phyloP scores from a whole-genome alignment of 1,284 basidiomycete genomes.

The Apiotrichum veenhuisii region DNA sequence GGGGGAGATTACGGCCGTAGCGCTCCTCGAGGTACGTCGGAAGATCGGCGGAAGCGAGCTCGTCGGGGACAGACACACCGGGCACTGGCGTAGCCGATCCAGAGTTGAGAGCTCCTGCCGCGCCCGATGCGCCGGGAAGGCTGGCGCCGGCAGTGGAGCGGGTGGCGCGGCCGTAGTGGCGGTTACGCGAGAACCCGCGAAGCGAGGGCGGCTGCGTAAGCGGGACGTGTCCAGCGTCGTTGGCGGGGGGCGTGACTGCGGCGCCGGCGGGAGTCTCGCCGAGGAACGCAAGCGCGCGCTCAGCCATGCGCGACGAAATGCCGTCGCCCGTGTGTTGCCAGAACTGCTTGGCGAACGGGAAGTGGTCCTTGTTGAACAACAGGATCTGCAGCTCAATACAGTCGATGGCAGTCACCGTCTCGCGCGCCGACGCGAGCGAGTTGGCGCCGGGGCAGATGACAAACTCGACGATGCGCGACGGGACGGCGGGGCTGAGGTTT shows the following conservation, averaged over 20 bases:
- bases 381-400: slow-evolving; percentile 70
- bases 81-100: slow-evolving; percentile 13
- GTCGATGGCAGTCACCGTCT: slow-evolving; percentile 32
- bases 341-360: slow-evolving; percentile 76
- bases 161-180: slow-evolving; percentile 37
- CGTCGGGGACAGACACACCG: slow-evolving; percentile 27
- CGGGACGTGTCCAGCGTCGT: not conserved
- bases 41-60: slow-evolving; percentile 52
- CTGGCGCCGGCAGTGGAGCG: not conserved
- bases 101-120: slow-evolving; percentile 17
- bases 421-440: slow-evolving; percentile 13
- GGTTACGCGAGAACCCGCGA: slow-evolving; percentile 49
- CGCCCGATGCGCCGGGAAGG: slow-evolving; percentile 10
- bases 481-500: slow-evolving; percentile 50
- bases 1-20: slow-evolving; percentile 87
- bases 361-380: slow-evolving; percentile 67
- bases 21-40: slow-evolving; percentile 77
- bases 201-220: not conserved
- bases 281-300: slow-evolving; percentile 70
- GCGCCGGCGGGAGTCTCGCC: slow-evolving; percentile 48
- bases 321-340: slow-evolving; percentile 95
- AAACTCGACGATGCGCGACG: slow-evolving; percentile 68
- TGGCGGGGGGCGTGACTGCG: not conserved
- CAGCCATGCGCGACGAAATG: slow-evolving; percentile 82
- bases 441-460: slow-evolving; percentile 56